Percentiles rank a stretch among this genome's conserved stretches.
These are phyloP conservation scores for Globisporangium takayamanum DNA, from an alignment of 352 stramenopile species.

Conservation along the genomic window DNA sequence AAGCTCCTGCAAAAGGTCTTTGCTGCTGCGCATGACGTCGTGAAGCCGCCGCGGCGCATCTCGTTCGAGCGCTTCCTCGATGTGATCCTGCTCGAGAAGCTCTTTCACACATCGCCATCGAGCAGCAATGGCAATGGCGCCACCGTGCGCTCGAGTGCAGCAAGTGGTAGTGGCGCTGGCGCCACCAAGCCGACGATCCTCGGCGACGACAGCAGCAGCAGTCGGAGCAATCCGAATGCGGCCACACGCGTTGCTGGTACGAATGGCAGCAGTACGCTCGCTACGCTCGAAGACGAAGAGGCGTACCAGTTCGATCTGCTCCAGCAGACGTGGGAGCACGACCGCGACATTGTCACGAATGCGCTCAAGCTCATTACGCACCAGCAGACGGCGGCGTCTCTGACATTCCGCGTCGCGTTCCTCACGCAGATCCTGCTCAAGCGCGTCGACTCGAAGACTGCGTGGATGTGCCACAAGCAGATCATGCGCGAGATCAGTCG, in stretches of 20 bases:
- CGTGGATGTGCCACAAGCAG: conserved; percentile 72
- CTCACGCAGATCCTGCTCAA: conserved; percentile 55
- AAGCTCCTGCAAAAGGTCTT: conserved; percentile 56
- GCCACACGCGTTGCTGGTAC: background rate
- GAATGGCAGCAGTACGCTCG: background rate
- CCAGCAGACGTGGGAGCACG: conserved; percentile 58
- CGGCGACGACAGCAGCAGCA: conserved; percentile 5
- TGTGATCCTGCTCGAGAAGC: conserved; percentile 43
- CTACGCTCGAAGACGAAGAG: conserved; percentile 48
- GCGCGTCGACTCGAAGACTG: conserved; percentile 67
- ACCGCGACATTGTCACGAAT: conserved; percentile 39
- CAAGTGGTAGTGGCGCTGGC: background rate
- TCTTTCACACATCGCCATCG: conserved; percentile 27
- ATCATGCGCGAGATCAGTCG: conserved; percentile 73
- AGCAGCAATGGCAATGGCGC: conserved; percentile 1
- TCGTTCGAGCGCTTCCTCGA: conserved; percentile 58
- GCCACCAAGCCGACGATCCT: conserved; percentile 12
- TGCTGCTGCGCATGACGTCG: conserved; percentile 46
- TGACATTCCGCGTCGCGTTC: conserved; percentile 63
- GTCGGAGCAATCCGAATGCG: background rate
- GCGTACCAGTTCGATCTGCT: conserved; percentile 67
- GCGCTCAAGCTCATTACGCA: conserved; percentile 56
- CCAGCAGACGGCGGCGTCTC: conserved; percentile 38
- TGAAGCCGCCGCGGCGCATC: conserved; percentile 47
- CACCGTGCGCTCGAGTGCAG: background rate